Percentiles rank a stretch among this genome's conserved stretches.
phyloP scores from a whole-genome alignment of 169 alveolate genomes.

The Plasmodium gallinaceum region DNA sequence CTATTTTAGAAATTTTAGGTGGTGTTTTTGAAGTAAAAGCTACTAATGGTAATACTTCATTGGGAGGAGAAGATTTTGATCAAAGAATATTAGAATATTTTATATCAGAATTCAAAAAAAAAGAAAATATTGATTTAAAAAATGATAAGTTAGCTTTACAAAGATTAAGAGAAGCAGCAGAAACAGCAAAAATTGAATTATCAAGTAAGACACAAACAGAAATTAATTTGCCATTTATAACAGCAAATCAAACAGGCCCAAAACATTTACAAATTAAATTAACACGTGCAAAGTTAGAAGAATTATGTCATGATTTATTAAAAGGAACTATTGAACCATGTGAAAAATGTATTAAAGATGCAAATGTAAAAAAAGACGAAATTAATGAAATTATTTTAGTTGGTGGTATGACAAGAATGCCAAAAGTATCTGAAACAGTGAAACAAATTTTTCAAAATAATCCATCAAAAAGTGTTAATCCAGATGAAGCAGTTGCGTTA shows the following conservation, averaged over 20 bases:
- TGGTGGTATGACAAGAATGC: slow-evolving; percentile 99
- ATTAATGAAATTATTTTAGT: slow-evolving; percentile 97
- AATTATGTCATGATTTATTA: slow-evolving; percentile 91
- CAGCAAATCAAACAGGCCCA: slow-evolving; percentile 99
- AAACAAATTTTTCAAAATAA: slow-evolving; percentile 94
- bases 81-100: slow-evolving; percentile 94
- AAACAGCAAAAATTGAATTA: slow-evolving; percentile 98
- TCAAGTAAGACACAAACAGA: slow-evolving; percentile 96
- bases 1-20: slow-evolving; percentile 97
- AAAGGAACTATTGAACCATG: slow-evolving; percentile 96
- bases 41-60: slow-evolving; percentile 98
- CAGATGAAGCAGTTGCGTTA: slow-evolving; percentile 99
- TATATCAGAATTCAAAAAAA: slow-evolving; percentile 96
- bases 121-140: slow-evolving; percentile 96
- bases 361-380: slow-evolving; percentile 93
- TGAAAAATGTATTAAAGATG: slow-evolving; percentile 95
- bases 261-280: slow-evolving; percentile 96
- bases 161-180: slow-evolving; percentile 98
- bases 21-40: slow-evolving; percentile 99
- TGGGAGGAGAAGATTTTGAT: slow-evolving; percentile 99
- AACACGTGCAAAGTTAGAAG: slow-evolving; percentile 97
- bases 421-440: slow-evolving; percentile 96
- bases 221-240: slow-evolving; percentile 97
- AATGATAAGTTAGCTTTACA: slow-evolving; percentile 97
- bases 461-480: slow-evolving; percentile 98